These are phyloP conservation scores for Botryobasidium botryosum DNA, from an alignment of 768 basidiomycete genomes.

Conservation along the genomic window DNA sequence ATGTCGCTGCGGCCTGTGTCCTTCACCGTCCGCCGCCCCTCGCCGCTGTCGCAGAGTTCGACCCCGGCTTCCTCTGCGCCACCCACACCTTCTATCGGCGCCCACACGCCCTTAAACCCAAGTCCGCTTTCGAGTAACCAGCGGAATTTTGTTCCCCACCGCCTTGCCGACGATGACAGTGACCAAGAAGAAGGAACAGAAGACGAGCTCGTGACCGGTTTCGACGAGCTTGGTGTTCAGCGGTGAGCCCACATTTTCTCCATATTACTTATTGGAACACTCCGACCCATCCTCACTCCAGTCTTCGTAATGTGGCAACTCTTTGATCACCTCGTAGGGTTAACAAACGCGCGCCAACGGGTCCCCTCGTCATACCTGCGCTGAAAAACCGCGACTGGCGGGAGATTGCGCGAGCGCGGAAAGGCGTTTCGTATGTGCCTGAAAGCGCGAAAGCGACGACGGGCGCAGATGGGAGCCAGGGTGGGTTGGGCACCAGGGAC, in stretches of 20 bases:
- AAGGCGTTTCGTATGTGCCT: slow-evolving; percentile 47
- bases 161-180: slow-evolving; percentile 13
- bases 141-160: slow-evolving; percentile 16
- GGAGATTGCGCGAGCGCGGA: slow-evolving; percentile 49
- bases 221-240: slow-evolving; percentile 58
- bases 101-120: slow-evolving; percentile 40
- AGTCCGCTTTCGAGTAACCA: slow-evolving; percentile 28
- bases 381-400: slow-evolving; percentile 86
- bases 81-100: slow-evolving; percentile 36
- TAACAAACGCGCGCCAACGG: slow-evolving; percentile 30
- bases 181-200: slow-evolving; percentile 32
- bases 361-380: slow-evolving; percentile 71
- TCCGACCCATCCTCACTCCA: slow-evolving; percentile 39
- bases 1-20: no score
- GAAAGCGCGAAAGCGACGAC: slow-evolving; percentile 36
- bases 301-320: slow-evolving; percentile 6
- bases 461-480: slow-evolving; percentile 56
- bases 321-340: slow-evolving; percentile 24
- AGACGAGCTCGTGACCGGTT: slow-evolving; percentile 56
- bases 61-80: slow-evolving; percentile 35
- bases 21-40: slow-evolving; percentile 72
- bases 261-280: slow-evolving; percentile 21
- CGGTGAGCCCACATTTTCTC: slow-evolving; percentile 49
- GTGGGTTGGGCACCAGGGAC: slow-evolving; percentile 58
- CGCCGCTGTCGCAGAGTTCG: slow-evolving; percentile 39